Evolutionary conservation across 2,329 filamentous ascomycete genomes (phyloP), one percentile per base, ranked within the genome.

Genomic region (Colletotrichum sojae): DNA sequence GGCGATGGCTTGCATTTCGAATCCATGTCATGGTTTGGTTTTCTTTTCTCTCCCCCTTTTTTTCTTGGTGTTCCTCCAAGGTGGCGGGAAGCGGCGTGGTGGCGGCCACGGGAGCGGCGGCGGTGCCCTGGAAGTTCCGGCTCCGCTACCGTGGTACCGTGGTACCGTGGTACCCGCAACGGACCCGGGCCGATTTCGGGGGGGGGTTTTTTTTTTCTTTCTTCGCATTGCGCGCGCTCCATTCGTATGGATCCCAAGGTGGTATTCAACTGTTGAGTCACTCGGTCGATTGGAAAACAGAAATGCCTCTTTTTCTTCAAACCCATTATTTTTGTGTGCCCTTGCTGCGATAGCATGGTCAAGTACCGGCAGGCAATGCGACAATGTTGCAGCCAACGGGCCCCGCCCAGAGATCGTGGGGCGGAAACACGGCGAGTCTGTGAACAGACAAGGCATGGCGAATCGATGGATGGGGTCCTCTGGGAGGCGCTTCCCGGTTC

Each of bases 111-210:
- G 58, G n/a, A 25, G 58, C 18, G 22, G 58, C 58, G 58, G 48
- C 36, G 45, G 16, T 46, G 43, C 8, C 15, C 43, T 46, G 43
- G 12, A 16, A 46, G 18, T 31, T 40, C 39, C 18, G 57, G 57
- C 27, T 52, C 57, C 57, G 57, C 57, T 60, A 16, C 57, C 31
- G 57, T 52, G 57, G 57, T 31, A 16, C 57, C 31, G 57, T 52
- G 57, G 57, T 31, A 16, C 25, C 57, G 22, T 15, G 1, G 18
- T 20, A 15, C 25, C 20, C 46, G 36, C 43, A 22, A 39, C n/a
- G 48, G 22, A 31, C 25, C 25, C 22, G 25, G 22, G 46, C 20
- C n/a, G 18, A 36, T 10, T 36, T 10, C 5, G 8, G n/a, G n/a
- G n/a, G n/a, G n/a, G n/a, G n/a, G 15, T n/a, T 43, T 43, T 15